These are phyloP conservation scores for Fimicolochytrium jonesii DNA, from an alignment of 192 early-diverging fungal species.

Conservation along the genomic window DNA sequence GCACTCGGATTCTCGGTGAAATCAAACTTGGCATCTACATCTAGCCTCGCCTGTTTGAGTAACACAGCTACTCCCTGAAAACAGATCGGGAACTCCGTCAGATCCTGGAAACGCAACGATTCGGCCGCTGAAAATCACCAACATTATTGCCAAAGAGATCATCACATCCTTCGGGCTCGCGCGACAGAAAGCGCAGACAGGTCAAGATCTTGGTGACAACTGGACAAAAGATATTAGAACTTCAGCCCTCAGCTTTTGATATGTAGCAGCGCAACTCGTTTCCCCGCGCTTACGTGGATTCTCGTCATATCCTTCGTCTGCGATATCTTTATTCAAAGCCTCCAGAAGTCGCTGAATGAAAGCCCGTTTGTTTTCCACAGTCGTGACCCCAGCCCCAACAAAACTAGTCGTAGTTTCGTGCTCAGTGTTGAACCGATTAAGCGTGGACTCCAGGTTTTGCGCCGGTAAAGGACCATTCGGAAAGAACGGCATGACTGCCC, in stretches of 20 bases:
- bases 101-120: too few relatives aligned
- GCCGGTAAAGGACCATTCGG: too few relatives aligned
- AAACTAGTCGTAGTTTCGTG: not conserved
- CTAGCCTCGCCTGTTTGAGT: conserved; percentile 27
- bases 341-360: not conserved
- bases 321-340: not conserved
- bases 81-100: not conserved
- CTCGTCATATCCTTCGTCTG: not conserved
- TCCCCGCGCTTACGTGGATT: not conserved
- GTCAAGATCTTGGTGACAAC: conserved; percentile 49
- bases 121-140: not conserved
- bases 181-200: conserved; percentile 55
- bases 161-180: conserved; percentile 55
- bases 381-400: not conserved
- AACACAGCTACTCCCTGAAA: conserved; percentile 35
- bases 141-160: conserved; percentile 32
- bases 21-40: not conserved
- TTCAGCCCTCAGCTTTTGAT: not conserved
- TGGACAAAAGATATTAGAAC: conserved; percentile 11
- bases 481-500: too few relatives aligned
- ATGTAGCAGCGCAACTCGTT: not conserved
- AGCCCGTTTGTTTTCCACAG: conserved; percentile 1
- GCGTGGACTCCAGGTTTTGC: too few relatives aligned
- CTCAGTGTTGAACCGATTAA: too few relatives aligned
- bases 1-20: not conserved